Conservation (phyloP, 352 stramenopile genomes). For the Achlya hypogyna region DNA sequence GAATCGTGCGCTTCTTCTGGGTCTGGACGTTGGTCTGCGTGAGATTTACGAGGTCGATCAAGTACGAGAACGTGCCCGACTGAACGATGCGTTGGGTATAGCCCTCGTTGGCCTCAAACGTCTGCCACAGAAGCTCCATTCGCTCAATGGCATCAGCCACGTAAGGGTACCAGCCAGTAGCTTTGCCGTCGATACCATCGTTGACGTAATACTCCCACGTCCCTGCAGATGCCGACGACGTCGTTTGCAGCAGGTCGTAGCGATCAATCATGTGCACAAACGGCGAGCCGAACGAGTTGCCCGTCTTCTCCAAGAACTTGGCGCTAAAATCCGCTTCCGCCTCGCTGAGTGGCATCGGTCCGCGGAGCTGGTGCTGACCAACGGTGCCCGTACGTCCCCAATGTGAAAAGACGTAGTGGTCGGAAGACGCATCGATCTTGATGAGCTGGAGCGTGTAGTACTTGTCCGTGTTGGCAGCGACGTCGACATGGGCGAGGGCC, state of each 20-base stretch:
- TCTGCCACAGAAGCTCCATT: constrained; percentile 23
- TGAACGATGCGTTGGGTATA: constrained; percentile 23
- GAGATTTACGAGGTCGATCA: constrained; percentile 21
- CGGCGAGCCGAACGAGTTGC: constrained; percentile 18
- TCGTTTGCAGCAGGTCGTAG: constrained; percentile 9
- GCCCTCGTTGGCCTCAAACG: constrained; percentile 20
- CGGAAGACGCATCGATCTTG: not conserved
- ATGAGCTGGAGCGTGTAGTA: constrained; percentile 26
- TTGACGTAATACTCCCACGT: constrained; percentile 27
- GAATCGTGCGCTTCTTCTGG: constrained; percentile 23
- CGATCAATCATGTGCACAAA: not conserved
- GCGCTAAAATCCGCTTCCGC: constrained; percentile 13
- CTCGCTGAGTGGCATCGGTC: constrained; percentile 6
- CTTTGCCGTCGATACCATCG: constrained; percentile 27
- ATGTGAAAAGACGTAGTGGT: constrained; percentile 12
- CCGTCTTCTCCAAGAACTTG: constrained; percentile 25
- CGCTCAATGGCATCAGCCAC: not conserved
- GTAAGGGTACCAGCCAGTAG: constrained; percentile 30
- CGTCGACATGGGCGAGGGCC: constrained; percentile 22
- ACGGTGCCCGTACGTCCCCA: constrained; percentile 26
- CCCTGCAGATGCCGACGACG: not conserved
- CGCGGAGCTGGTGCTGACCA: constrained; percentile 13
- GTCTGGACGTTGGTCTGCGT: constrained; percentile 23
- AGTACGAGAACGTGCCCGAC: constrained; percentile 23
- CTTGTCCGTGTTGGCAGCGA: constrained; percentile 23